A percentile compares a stretch with the other conserved stretches of the same genome.
phyloP scores from a whole-genome alignment of 345 rosid species.

The Eucalyptus cloeziana region DNA sequence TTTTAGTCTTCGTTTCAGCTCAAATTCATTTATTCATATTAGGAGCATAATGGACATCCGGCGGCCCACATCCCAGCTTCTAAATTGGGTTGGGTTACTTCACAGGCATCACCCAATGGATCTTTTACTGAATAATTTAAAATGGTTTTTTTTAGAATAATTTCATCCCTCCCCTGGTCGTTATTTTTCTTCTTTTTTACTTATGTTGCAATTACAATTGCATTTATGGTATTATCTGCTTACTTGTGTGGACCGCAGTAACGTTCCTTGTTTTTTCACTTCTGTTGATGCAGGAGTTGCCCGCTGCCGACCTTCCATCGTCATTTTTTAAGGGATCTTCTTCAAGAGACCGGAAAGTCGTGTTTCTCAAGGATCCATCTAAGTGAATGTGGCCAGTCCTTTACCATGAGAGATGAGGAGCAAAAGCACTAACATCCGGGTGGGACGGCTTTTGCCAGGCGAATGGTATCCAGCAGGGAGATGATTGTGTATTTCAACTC shows the following conservation, averaged over 20 bases:
- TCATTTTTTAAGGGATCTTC: not conserved
- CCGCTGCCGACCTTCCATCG: slow-evolving; percentile 1
- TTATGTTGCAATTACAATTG: not conserved
- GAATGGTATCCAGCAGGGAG: slow-evolving; percentile 10
- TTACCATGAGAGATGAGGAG: slow-evolving; percentile 1
- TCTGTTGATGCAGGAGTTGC: slow-evolving; percentile 10
- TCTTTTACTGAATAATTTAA: not conserved
- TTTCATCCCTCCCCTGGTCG: not conserved
- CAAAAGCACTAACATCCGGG: slow-evolving; percentile 1
- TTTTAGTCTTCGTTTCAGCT: not conserved
- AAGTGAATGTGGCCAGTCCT: slow-evolving; percentile 18
- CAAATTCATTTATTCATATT: not conserved
- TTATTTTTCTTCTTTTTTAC: not conserved
- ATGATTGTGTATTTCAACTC: slow-evolving; percentile 5
- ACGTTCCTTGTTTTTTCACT: not conserved
- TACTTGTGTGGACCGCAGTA: not conserved
- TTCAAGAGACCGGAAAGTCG: not conserved
- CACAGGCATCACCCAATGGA: not conserved
- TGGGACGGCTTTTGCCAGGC: slow-evolving; percentile 20
- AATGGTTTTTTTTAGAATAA: not conserved
- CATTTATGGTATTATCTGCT: not conserved
- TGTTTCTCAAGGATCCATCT: slow-evolving; percentile 14
- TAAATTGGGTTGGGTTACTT: not conserved
- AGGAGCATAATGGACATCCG: not conserved
- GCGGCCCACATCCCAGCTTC: not conserved